These are phyloP conservation scores for Leccinum fuscescens DNA, from an alignment of 1,284 basidiomycete species.

Conservation along the genomic window DNA sequence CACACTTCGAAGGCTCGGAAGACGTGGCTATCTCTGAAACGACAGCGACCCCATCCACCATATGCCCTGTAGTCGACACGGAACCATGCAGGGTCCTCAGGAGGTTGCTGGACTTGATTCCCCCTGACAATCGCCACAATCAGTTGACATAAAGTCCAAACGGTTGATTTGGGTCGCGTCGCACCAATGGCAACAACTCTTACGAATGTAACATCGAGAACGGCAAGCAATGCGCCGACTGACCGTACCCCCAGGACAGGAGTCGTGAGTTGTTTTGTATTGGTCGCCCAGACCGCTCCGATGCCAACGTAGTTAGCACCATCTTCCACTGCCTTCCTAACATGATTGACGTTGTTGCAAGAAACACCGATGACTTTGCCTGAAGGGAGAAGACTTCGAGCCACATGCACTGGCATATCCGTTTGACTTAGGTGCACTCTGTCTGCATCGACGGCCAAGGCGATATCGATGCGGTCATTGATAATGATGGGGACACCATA, in stretches of 20 bases:
- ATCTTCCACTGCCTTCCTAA: slow-evolving; percentile 52
- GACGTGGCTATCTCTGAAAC: slow-evolving; percentile 87
- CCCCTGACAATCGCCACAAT: slow-evolving; percentile 50
- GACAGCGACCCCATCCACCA: slow-evolving; percentile 83
- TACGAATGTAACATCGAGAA: slow-evolving; percentile 60
- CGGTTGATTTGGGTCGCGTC: slow-evolving; percentile 15
- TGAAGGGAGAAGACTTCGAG: slow-evolving; percentile 68
- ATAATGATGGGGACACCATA: slow-evolving; percentile 87
- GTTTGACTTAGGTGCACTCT: slow-evolving; percentile 92
- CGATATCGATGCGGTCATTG: slow-evolving; percentile 90
- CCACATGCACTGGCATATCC: slow-evolving; percentile 77
- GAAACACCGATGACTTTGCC: slow-evolving; percentile 81
- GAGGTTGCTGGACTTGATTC: slow-evolving; percentile 76
- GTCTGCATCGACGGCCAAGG: slow-evolving; percentile 71
- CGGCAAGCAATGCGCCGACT: slow-evolving; percentile 62
- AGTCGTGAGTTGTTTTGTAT: slow-evolving; percentile 67
- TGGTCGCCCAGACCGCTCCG: slow-evolving; percentile 75
- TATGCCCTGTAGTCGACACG: slow-evolving; percentile 54
- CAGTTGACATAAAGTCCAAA: not conserved
- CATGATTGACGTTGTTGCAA: slow-evolving; percentile 70
- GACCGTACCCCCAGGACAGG: slow-evolving; percentile 63
- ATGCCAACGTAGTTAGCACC: slow-evolving; percentile 86
- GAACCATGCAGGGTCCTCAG: slow-evolving; percentile 71
- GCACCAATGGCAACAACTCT: slow-evolving; percentile 82
- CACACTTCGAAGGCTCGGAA: slow-evolving; percentile 55